These are phyloP conservation scores for Microdochium paspali DNA, from an alignment of 2,329 filamentous ascomycete species.

Conservation along the genomic window DNA sequence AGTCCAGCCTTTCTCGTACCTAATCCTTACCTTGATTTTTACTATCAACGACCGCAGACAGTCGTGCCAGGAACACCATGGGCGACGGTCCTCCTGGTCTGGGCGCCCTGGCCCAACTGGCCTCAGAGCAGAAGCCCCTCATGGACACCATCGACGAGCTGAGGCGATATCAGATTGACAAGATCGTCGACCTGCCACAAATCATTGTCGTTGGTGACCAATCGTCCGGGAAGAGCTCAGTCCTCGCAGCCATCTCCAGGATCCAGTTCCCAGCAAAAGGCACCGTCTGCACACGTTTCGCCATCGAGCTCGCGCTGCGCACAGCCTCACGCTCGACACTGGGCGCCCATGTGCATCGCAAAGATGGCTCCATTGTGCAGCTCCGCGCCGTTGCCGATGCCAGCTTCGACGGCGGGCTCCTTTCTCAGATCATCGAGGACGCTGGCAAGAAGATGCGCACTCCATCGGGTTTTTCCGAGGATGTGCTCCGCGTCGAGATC, in stretches of 20 bases:
- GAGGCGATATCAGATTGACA: constrained; percentile 35
- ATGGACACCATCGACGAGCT: constrained; percentile 44
- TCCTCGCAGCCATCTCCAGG: constrained; percentile 53
- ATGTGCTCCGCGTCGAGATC: constrained; percentile 37
- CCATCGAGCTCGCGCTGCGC: constrained; percentile 48
- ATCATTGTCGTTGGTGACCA: constrained; percentile 52
- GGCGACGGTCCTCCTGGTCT: constrained; percentile 14
- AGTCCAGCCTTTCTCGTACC: too few species aligned
- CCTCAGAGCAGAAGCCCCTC: constrained; percentile 34
- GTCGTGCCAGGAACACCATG: constrained; percentile 4
- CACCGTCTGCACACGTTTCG: constrained; percentile 48
- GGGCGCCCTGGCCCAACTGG: constrained; percentile 27
- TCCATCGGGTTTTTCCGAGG: constrained; percentile 28
- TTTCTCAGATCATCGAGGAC: constrained; percentile 38
- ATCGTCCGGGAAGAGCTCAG: constrained; percentile 54
- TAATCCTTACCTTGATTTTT: too few species aligned
- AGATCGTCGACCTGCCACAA: constrained; percentile 38
- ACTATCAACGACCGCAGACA: too few species aligned
- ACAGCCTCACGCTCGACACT: constrained; percentile 24
- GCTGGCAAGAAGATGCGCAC: constrained; percentile 42
- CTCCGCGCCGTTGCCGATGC: constrained; percentile 21
- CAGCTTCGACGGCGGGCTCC: constrained; percentile 25
- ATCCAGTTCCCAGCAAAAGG: constrained; percentile 49
- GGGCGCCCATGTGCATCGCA: constrained; percentile 31
- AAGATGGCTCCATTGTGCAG: constrained; percentile 10